Base-by-base conservation (phyloP, 2,329 filamentous ascomycete species). In the Penicillium psychrosexuale region DNA sequence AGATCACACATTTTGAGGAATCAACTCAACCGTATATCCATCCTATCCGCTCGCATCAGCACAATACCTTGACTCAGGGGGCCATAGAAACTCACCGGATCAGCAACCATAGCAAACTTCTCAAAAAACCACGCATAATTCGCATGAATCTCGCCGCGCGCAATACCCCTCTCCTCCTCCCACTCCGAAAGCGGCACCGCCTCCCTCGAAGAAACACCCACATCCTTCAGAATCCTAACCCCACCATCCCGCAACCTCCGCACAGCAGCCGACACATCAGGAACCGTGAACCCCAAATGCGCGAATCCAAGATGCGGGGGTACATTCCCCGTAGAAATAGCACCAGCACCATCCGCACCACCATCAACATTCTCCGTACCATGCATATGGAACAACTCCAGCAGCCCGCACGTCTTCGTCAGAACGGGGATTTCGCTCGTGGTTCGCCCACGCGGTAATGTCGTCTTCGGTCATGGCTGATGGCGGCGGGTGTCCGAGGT, bases 281-380 rank as follows among this genome's bases (percentile, higher is more conserved):
- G 71, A 7, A 75, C 72, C 4, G 70, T 71, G 47, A 74, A 75
- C 0, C 73, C 72, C 36, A 75, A 38, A 62, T 75, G 73, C 9
- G 70, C 67, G 40, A 75, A 74, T 0, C 73, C 73, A 38, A 75
- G 49, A 43, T 67, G 46, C 9, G 72, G 72, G n/a, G 71, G 65
- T 8, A 47, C 46, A 56, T 75, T 73, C 2, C 72, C 72, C 1
- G 59, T 73, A 12, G 57, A 60, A 3, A 69, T 49, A 45, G 61
- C 61, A 3, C 58, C 44, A 27, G 30, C 61, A 2, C 27, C 8
- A 28, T 8, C 22, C 22, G 12, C 13, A 33, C 5, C 2, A 33
- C 12, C 12, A 15, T 33, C 31, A 1, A 5, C 33, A 7, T 31
- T 60, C 57, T 74, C 72, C 3, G 68, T 65, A 1, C 71, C 70